Evolutionary conservation across 1,139 yeast genomes (phyloP).

Genomic region (Nakaseomyces bracarensis): DNA sequence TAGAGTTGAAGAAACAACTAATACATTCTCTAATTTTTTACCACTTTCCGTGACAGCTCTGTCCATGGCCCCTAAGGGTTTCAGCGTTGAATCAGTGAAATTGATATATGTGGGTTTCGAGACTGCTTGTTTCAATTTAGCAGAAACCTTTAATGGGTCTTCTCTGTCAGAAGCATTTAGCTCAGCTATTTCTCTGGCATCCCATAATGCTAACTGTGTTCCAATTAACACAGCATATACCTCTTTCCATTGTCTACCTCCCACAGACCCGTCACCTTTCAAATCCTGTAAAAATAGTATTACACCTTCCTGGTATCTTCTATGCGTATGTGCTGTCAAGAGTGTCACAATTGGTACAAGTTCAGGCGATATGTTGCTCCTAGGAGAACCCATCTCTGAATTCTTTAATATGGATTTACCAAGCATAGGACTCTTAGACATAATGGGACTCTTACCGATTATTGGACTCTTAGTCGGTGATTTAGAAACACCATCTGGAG

Average conservation of each 20-base stretch:
- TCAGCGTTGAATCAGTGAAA: slow-evolving; percentile 83
- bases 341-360: slow-evolving; percentile 67
- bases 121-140: slow-evolving; percentile 42
- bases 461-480: slow-evolving; percentile 4
- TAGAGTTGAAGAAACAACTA: slow-evolving; percentile 82
- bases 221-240: slow-evolving; percentile 89
- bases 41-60: slow-evolving; percentile 76
- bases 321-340: slow-evolving; percentile 61
- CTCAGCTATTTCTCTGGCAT: slow-evolving; percentile 64
- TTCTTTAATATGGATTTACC: slow-evolving; percentile 4
- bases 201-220: slow-evolving; percentile 88
- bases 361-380: slow-evolving; percentile 44
- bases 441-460: too few species aligned
- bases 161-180: slow-evolving; percentile 22
- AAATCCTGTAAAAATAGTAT: slow-evolving; percentile 65
- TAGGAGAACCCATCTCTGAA: neutral
- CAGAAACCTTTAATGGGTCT: slow-evolving; percentile 36
- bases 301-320: slow-evolving; percentile 68
- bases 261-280: slow-evolving; percentile 76
- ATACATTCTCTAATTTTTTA: slow-evolving; percentile 66
- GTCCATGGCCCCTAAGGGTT: slow-evolving; percentile 66
- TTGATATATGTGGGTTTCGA: slow-evolving; percentile 83
- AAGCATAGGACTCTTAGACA: too few species aligned
- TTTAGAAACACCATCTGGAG: slow-evolving; percentile 11
- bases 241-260: slow-evolving; percentile 79